phyloP scores from a whole-genome alignment of 805 yeast genomes.

The Alloascoidea hylecoeti region DNA sequence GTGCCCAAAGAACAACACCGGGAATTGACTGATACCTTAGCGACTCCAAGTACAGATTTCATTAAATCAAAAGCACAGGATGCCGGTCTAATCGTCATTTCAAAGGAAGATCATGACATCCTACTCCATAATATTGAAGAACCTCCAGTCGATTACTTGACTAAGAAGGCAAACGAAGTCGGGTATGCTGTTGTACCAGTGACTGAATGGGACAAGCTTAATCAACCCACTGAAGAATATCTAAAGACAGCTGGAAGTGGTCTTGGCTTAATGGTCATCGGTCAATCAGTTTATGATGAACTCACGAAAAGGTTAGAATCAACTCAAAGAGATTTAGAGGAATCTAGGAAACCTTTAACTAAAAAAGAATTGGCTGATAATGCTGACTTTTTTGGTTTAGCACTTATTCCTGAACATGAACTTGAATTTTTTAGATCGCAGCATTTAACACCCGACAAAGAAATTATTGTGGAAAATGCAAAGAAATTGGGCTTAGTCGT shows the following conservation, averaged over 20 bases:
- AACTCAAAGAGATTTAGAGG: too few species aligned
- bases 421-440: neutral
- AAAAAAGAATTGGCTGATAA: too few species aligned
- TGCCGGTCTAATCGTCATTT: neutral
- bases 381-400: neutral
- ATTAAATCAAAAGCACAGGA: neutral
- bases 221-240: slow-evolving; percentile 2
- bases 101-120: neutral
- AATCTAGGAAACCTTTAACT: too few species aligned
- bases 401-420: neutral
- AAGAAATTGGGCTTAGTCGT: neutral
- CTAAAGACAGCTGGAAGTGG: slow-evolving; percentile 3
- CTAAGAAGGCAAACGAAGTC: too few species aligned
- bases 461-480: slow-evolving; percentile 5
- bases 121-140: slow-evolving; percentile 6
- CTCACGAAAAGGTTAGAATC: slow-evolving; percentile 3
- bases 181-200: neutral
- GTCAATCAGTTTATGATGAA: neutral
- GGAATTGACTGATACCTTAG: neutral
- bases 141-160: slow-evolving; percentile 2
- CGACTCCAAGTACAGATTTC: neutral
- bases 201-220: neutral
- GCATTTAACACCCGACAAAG: neutral
- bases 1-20: neutral
- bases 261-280: slow-evolving; percentile 3